Evolutionary conservation across 305 asterid species (phyloP).

Genomic region (Coffea humblotiana): DNA sequence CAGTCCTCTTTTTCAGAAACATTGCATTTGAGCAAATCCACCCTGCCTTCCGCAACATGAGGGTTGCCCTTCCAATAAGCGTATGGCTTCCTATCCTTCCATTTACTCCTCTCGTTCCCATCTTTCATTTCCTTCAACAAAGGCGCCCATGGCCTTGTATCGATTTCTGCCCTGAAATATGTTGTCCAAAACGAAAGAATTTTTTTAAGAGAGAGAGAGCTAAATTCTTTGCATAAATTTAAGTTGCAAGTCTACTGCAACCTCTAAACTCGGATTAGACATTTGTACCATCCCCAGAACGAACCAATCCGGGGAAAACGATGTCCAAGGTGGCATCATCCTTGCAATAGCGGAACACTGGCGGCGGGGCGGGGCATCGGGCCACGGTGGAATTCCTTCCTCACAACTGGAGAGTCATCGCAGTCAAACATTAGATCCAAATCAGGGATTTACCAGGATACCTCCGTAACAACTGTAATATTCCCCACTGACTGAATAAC

Average conservation of each 20-base stretch:
- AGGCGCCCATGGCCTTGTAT: constrained; percentile 58
- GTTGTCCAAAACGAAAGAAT: too few species aligned
- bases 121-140: constrained; percentile 38
- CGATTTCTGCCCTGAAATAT: constrained; percentile 59
- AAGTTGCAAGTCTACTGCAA: too few species aligned
- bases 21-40: constrained; percentile 32
- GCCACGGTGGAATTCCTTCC: constrained; percentile 30
- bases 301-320: constrained; percentile 94
- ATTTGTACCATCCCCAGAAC: constrained; percentile 83
- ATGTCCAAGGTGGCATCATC: constrained; percentile 56
- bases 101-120: constrained; percentile 44
- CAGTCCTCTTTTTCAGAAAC: constrained; percentile 50
- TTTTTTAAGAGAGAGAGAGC: too few species aligned
- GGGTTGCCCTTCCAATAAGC: constrained; percentile 80
- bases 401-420: constrained; percentile 77
- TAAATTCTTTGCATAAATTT: too few species aligned
- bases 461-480: constrained; percentile 69
- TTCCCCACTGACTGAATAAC: constrained; percentile 3
- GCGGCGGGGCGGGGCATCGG: constrained; percentile 53
- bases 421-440: constrained; percentile 82
- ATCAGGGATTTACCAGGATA: constrained; percentile 82
- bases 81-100: constrained; percentile 57
- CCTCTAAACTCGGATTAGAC: too few species aligned
- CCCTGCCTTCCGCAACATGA: too few species aligned
- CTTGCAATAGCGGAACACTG: constrained; percentile 75